Base-by-base conservation (phyloP, 2,329 filamentous ascomycete species). In the Chrysoporthe cubensis region DNA sequence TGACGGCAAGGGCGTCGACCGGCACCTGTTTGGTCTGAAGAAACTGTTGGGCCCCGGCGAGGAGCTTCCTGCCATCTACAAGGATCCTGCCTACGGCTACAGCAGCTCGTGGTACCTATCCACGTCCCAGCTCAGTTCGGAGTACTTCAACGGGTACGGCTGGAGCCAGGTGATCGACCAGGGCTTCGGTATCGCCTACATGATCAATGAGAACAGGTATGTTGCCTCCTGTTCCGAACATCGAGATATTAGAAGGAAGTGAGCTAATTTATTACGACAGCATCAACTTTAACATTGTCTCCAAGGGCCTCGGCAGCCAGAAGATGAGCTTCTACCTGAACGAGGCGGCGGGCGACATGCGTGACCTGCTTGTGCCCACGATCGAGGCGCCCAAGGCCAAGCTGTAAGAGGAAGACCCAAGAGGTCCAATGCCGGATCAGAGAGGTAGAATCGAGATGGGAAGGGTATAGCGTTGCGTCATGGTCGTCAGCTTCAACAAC, bases 91-190 rank as follows among this genome's bases (percentile, higher is more conserved):
- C 3, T 98, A 87, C 78, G 77, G 81, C 4, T 99, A 98, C 84
- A 94, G 90, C 68, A 84, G 86, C 76, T 93, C 90, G 16, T 99
- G 96, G 96, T 97, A 89, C 81, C 84, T 99, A 68, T 95, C 91
- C 40, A 93, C 90, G 40, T 93, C 89, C 70, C 96, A 99, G 83
- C 83, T 99, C 78, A 96, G 91, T 81, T 94, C 91, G 44, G 96
- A 99, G 83, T 97, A 92, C 85, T 99, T 98, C 82, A 99, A 99
- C 78, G 96, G 96, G 34, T 99, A 99, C 80, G 96, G 96, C 58
- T 99, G 96, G 96, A 96, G 92, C 77, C 95, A 99, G 83, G 96
- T 99, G 64, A 91, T 98, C 66, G 94, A 98, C 76, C 92, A 91
- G 69, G 96, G 96, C 42, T 99, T 96, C 81, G 96, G 96, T 72